Evolutionary conservation across 2,329 filamentous ascomycete species (phyloP).

Genomic region (Xylaria sp.): DNA sequence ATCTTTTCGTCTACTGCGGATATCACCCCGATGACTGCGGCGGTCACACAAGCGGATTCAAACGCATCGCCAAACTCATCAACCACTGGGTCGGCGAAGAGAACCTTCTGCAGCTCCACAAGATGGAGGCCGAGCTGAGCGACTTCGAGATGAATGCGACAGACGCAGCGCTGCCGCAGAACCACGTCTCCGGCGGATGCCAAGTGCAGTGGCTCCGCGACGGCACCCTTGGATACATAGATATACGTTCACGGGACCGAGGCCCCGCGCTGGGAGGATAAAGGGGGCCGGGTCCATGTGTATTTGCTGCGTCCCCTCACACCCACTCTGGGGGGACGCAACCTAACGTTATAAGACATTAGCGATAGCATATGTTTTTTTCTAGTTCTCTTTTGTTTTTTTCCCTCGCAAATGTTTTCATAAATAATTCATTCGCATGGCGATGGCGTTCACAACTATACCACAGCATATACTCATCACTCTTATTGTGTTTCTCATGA

Average conservation of each 20-base stretch:
- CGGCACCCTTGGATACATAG: conserved; percentile 34
- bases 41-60: conserved; percentile 66
- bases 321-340: not conserved
- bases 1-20: conserved; percentile 67
- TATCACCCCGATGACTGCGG: conserved; percentile 60
- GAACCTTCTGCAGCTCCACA: conserved; percentile 57
- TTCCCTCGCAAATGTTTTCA: not conserved
- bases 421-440: conserved; percentile 23
- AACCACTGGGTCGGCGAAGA: conserved; percentile 64
- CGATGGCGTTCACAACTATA: conserved; percentile 31
- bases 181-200: conserved; percentile 34
- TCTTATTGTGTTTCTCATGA: conserved; percentile 8
- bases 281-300: not conserved
- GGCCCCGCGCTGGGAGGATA: conserved; percentile 36
- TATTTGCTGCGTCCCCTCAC: not conserved
- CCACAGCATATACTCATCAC: conserved; percentile 23
- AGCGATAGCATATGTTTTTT: not conserved
- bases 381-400: conserved; percentile 1
- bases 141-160: conserved; percentile 48
- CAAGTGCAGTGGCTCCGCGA: conserved; percentile 35
- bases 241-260: conserved; percentile 36
- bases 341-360: conserved; percentile 21
- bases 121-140: conserved; percentile 67
- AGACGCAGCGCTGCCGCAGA: conserved; percentile 16
- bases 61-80: conserved; percentile 63